phyloP scores from a whole-genome alignment of 768 basidiomycete species.

The Phaeotremella fagi region DNA sequence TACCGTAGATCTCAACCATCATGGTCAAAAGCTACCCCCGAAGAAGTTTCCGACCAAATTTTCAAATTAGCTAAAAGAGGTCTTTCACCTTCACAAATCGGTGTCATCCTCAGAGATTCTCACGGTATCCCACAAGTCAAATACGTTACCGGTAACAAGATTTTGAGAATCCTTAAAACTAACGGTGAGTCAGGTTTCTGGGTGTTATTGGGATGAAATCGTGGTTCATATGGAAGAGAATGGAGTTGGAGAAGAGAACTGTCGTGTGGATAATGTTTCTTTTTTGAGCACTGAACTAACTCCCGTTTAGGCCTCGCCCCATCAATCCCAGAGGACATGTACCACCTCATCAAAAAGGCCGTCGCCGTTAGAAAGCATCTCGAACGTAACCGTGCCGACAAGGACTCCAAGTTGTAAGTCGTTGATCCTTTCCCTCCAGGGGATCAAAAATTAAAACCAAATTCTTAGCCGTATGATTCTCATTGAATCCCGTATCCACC shows the following conservation, averaged over 20 bases:
- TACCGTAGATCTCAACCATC: conserved; percentile 90
- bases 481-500: conserved; percentile 98
- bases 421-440: background rate
- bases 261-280: background rate
- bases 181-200: conserved; percentile 61
- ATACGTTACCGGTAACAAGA: conserved; percentile 98
- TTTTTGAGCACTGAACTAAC: background rate
- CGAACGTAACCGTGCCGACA: conserved; percentile 96
- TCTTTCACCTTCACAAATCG: conserved; percentile 94
- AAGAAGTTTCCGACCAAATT: conserved; percentile 94
- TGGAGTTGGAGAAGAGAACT: background rate
- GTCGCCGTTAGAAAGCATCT: conserved; percentile 98
- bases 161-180: conserved; percentile 93
- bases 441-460: background rate
- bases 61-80: conserved; percentile 96
- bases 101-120: conserved; percentile 94
- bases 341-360: conserved; percentile 99
- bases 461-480: conserved; percentile 78
- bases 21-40: conserved; percentile 94
- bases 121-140: conserved; percentile 98
- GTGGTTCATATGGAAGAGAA: background rate
- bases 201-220: background rate
- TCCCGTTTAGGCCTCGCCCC: conserved; percentile 74
- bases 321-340: conserved; percentile 97
- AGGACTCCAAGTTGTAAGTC: conserved; percentile 55